Evolutionary conservation across 2,329 filamentous ascomycete species (phyloP).

Genomic region (Lachnellula willkommii): DNA sequence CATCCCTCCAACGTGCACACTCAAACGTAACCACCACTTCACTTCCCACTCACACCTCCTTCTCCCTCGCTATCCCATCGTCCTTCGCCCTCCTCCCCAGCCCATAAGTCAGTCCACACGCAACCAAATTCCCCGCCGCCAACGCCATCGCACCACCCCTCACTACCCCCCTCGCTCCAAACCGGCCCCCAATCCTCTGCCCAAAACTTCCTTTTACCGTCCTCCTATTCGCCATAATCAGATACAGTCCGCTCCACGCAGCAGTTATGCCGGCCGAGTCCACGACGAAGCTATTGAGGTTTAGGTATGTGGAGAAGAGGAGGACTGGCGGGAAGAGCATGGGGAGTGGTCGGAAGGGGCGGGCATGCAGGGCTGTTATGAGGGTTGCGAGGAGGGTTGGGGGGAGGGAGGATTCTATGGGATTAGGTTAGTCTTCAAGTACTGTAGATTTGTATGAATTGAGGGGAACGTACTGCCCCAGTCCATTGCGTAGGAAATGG

Average conservation of each 20-base stretch:
- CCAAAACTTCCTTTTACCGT: conserved; percentile 27
- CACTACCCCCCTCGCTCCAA: conserved; percentile 45
- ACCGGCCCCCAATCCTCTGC: conserved; percentile 40
- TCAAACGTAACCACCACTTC: too few species aligned
- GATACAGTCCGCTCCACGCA: conserved; percentile 60
- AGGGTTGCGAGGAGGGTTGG: conserved; percentile 61
- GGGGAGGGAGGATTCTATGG: conserved; percentile 56
- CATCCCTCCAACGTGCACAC: too few species aligned
- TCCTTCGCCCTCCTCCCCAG: conserved; percentile 40
- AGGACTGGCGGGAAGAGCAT: conserved; percentile 63
- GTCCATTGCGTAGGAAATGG: conserved; percentile 41
- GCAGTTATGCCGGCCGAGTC: conserved; percentile 60
- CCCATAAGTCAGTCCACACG: conserved; percentile 47
- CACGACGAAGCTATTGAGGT: conserved; percentile 55
- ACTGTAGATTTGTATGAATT: background rate
- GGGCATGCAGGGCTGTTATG: conserved; percentile 59
- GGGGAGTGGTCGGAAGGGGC: conserved; percentile 60
- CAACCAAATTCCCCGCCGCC: conserved; percentile 45
- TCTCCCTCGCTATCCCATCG: conserved; percentile 9
- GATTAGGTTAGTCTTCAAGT: conserved; percentile 7
- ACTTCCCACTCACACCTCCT: background rate
- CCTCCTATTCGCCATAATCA: conserved; percentile 56
- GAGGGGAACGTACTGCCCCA: conserved; percentile 44
- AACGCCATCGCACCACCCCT: conserved; percentile 47
- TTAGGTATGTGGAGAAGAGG: conserved; percentile 61